A percentile compares a stretch with the other conserved stretches of the same genome.
These are phyloP conservation scores for Salix udensis DNA, from an alignment of 345 rosid species.

Conservation along the genomic window DNA sequence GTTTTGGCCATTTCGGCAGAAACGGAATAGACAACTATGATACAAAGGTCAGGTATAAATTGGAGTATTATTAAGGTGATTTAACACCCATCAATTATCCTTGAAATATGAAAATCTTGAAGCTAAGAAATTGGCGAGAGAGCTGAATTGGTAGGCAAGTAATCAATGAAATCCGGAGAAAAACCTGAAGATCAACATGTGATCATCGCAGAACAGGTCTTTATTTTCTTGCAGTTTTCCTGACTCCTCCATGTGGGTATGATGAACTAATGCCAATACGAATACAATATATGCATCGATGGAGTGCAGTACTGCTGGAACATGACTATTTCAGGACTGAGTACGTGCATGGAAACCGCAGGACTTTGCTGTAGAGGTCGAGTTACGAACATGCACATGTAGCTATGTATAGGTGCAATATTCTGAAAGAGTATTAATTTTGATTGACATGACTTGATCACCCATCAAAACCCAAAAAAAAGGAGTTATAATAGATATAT, in stretches of 20 bases:
- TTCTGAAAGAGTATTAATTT: no score
- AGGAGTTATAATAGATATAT: neutral
- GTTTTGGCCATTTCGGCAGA: accelerated
- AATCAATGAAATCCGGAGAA: neutral
- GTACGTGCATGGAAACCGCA: neutral
- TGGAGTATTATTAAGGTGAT: neutral
- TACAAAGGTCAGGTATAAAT: no score
- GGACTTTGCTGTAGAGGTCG: neutral
- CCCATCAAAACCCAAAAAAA: no score
- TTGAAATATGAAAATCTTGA: neutral
- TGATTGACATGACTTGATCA: no score
- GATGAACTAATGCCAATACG: neutral
- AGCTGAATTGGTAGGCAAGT: neutral
- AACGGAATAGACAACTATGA: no score
- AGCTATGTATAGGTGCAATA: no score
- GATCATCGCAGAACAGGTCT: neutral
- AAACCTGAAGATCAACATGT: neutral
- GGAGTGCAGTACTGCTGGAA: neutral
- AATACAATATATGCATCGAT: neutral
- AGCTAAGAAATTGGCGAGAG: neutral
- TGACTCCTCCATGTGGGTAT: neutral
- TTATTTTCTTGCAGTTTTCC: neutral
- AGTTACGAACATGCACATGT: neutral
- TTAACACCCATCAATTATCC: neutral
- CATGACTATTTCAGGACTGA: neutral